Base-by-base conservation (phyloP, 2,329 filamentous ascomycete genomes). In the Calonectria henricotiae region DNA sequence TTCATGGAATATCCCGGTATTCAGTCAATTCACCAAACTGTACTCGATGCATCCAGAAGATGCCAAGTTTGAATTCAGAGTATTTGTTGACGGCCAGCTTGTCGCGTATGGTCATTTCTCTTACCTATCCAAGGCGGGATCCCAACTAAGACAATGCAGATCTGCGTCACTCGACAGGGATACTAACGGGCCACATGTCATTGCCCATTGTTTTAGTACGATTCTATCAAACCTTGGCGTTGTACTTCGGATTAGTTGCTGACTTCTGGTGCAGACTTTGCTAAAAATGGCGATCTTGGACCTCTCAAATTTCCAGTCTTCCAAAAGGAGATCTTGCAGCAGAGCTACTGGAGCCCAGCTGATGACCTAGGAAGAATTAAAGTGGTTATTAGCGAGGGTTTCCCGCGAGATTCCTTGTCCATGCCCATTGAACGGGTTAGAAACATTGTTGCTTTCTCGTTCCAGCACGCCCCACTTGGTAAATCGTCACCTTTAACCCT, bases 381-480 rank as follows among this genome's bases (percentile, higher is more conserved):
- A 79, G 81, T 97, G 30, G 81, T 95, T 65, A 88, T 97, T 68
- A 91, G 92, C 58, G 94, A 96, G 78, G 91, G 93, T 0, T 90
- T 94, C 68, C 85, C 87, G 11, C 85, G 90, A 43, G 85, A 88
- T 69, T 88, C 84, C 2, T 67, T 83, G 1, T 82, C 84, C 2
- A 81, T 84, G 47, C 88, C 89, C 0, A 89, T 93, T 73, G 90
- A 94, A 75, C 85, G 90, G 46, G 84, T 93, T 71, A 93, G 92
- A 78, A 94, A 95, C 76, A 82, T 94, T 51, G 89, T 95, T 27
- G 89, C 89, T 15, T 96, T 97, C 81, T 92, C 94, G 1, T 97
- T 97, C 76, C 93, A 96, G 78, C 93, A 96, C 84, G 94, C 93
- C 39, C 94, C 94, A 1, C 83, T 93, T 65, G 88, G 94, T 96